These are phyloP conservation scores for Picochlorum sp. DNA, from an alignment of 139 green algal species.

Conservation along the genomic window DNA sequence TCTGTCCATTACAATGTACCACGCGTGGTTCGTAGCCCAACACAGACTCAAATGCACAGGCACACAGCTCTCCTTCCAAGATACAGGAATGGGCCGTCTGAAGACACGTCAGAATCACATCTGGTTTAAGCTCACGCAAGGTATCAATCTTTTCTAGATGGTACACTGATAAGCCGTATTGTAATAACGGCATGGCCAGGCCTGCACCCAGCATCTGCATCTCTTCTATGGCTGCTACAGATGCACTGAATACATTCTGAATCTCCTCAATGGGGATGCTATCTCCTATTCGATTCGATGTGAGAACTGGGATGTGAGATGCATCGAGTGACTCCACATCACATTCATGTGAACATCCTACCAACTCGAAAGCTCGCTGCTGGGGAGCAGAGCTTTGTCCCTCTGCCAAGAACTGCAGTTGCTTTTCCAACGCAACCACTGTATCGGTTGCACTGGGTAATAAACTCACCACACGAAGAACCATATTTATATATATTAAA, in stretches of 20 bases:
- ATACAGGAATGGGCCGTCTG: constrained; percentile 34
- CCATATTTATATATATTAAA: too few species aligned
- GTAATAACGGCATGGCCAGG: constrained; percentile 31
- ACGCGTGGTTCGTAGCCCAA: constrained; percentile 38
- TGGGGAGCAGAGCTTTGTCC: neutral
- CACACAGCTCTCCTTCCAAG: constrained; percentile 20
- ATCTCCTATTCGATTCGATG: constrained; percentile 27
- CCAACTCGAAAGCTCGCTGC: neutral
- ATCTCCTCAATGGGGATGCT: constrained; percentile 26
- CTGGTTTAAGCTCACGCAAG: constrained; percentile 33
- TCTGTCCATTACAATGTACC: constrained; percentile 43
- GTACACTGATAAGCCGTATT: constrained; percentile 41
- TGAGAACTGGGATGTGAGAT: constrained; percentile 20
- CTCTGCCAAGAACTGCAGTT: neutral
- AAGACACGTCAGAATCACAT: constrained; percentile 54
- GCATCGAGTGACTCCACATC: constrained; percentile 22
- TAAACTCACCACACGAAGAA: constrained; percentile 37
- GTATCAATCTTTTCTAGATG: constrained; percentile 24
- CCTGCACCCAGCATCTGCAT: constrained; percentile 22
- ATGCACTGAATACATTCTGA: constrained; percentile 29
- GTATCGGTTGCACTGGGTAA: constrained; percentile 48
- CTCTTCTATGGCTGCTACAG: constrained; percentile 24
- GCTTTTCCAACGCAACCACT: constrained; percentile 19
- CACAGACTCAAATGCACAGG: constrained; percentile 22
- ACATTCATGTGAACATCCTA: too few species aligned